Evolutionary conservation across 805 yeast genomes (phyloP), one percentile per base, ranked within the genome.

Genomic region (Isabelozyma rhagii): DNA sequence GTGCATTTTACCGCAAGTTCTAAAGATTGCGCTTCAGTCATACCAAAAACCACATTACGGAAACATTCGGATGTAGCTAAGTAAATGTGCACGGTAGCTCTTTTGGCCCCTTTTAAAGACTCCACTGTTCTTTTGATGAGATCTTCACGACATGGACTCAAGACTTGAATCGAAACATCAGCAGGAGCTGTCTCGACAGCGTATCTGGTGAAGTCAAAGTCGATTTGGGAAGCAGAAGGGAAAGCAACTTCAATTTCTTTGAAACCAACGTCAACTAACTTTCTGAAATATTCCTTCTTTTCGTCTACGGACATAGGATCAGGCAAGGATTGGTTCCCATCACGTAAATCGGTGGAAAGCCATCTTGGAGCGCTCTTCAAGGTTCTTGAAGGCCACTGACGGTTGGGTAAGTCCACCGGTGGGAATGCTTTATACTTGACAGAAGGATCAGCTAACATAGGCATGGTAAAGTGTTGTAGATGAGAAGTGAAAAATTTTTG

Each of bases 301-400:
- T 87, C 92, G n/a, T 73, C 84, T 41, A 86, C 74, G n/a, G 86
- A 76, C 96, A 87, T 87, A 47, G 94, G 96, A 62, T 87, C 94
- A 0, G 94, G 93, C 56, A 87, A 76, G 5, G 92, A 84, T 70
- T 87, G 94, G 67, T 87, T 87, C 31, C 96, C 96, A 62, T 87
- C 96, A 59, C 96, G 79, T 53, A 87, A 75, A 61, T 88, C 96
- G 3, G 96, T 87, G 17, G 92, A 84, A 44, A 88, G 72, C 94
- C 94, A 87, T 56, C 94, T 74, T 17, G 96, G 96, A 3, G 91
- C 80, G 62, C 79, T 79, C 46, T 71, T 72, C 49, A 88, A 63
- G 13, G 77, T 67, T 51, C 76, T 75, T 38, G 74, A 61, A 1
- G 96, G 96, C 96, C 96, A 87, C 53, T 78, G 77, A 50, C 94